Conservation (phyloP, 164 flowering plant species). For the Berberis vulgaris region DNA sequence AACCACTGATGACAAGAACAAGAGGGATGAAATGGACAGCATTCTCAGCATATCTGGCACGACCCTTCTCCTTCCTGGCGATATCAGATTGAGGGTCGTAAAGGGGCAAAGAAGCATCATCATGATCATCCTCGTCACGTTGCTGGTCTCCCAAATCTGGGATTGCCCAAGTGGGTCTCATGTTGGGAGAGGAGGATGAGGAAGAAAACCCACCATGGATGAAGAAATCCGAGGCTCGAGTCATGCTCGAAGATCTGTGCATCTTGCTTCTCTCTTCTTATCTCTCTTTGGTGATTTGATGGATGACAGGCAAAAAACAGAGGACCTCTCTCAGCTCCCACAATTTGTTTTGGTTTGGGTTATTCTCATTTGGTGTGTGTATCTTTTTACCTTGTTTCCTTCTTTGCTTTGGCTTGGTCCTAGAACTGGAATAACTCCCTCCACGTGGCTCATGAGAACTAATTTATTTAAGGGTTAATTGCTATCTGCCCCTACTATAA, state of each 20-base stretch:
- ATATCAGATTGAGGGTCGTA: conserved; percentile 41
- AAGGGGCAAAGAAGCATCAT: conserved; percentile 27
- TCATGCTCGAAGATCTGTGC: conserved; percentile 43
- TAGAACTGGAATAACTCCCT: too few species aligned
- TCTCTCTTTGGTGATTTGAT: too few species aligned
- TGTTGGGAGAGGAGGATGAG: conserved; percentile 1
- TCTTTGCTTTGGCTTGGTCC: too few species aligned
- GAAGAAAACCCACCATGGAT: not conserved
- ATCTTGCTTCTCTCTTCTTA: conserved; percentile 14
- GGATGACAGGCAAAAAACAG: too few species aligned
- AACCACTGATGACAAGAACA: conserved; percentile 46
- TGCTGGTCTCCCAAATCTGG: not conserved
- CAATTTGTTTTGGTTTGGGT: too few species aligned
- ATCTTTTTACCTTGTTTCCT: too few species aligned
- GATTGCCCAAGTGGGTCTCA: not conserved
- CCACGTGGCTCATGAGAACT: too few species aligned
- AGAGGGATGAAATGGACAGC: conserved; percentile 64
- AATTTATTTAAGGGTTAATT: too few species aligned
- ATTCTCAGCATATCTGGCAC: conserved; percentile 45
- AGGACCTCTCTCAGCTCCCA: too few species aligned
- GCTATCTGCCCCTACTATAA: too few species aligned
- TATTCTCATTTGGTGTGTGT: too few species aligned
- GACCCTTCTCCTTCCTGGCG: conserved; percentile 41
- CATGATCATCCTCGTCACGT: not conserved
- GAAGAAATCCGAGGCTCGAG: conserved; percentile 32